A percentile compares a stretch with the other conserved stretches of the same genome.
Conservation (phyloP, 176 grass and related monocot genomes). For the barley (Hordeum vulgare) region MorexV3_pseudomolecules_assembly NC_058521.1:17100512-17101011, state of each 20-base stretch:
- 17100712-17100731: conserved; percentile 40
- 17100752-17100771: not conserved
- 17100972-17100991: conserved; percentile 96
- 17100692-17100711: conserved; percentile 89
- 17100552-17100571: not conserved
- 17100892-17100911: conserved; percentile 48
- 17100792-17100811: conserved; percentile 7
- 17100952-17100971: conserved; percentile 97
- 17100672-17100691: conserved; percentile 91
- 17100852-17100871: not conserved
- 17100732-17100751: not conserved
- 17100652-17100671: conserved; percentile 99
- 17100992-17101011: conserved; percentile 95
- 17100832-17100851: not conserved
- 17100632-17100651: conserved; percentile 99
- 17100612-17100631: conserved; percentile 58
- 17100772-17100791: conserved; percentile 11
- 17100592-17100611: conserved; percentile 60
- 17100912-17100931: conserved; percentile 91
- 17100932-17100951: conserved; percentile 73
- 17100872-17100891: conserved; percentile 11
- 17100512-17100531: not conserved
- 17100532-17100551: conserved; percentile 16
- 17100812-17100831: not conserved
- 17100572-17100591: conserved; percentile 4